Conservation (phyloP, 1,139 yeast genomes). For the Sugiyamaella xylanicola region DNA sequence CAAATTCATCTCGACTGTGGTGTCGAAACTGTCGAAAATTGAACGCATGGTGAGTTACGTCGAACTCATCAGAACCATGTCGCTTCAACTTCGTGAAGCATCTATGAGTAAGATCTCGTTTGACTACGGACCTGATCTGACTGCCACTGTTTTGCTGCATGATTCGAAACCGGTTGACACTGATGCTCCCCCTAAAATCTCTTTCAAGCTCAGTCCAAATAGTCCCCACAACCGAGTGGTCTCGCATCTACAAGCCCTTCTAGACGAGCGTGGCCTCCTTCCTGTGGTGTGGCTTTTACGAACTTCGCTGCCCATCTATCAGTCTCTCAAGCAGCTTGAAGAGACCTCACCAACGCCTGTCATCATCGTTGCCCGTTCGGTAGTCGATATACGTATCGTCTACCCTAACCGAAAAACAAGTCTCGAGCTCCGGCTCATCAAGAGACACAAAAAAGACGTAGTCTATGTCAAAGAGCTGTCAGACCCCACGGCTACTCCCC, state of each 20-base stretch:
- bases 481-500: not conserved
- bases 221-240: conserved; percentile 35
- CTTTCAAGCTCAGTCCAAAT: conserved; percentile 9
- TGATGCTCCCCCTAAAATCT: not conserved
- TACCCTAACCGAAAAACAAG: conserved; percentile 19
- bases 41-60: conserved; percentile 39
- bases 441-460: conserved; percentile 17
- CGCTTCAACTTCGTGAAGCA: conserved; percentile 34
- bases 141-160: conserved; percentile 28
- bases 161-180: not conserved
- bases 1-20: conserved; percentile 28
- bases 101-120: conserved; percentile 37
- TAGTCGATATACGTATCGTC: conserved; percentile 25
- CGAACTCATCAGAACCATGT: conserved; percentile 34
- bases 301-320: conserved; percentile 35
- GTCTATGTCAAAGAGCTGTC: conserved; percentile 22
- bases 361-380: conserved; percentile 23
- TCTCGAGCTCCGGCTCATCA: conserved; percentile 20
- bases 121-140: conserved; percentile 32
- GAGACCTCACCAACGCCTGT: conserved; percentile 16
- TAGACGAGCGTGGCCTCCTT: conserved; percentile 33
- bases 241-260: conserved; percentile 32
- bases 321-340: conserved; percentile 30
- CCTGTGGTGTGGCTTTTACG: conserved; percentile 38
- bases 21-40: conserved; percentile 32